Percentiles rank a stretch among this genome's conserved stretches.
Evolutionary conservation across 2,329 filamentous ascomycete genomes (phyloP).

Genomic region (Mollisiaceae sp.): DNA sequence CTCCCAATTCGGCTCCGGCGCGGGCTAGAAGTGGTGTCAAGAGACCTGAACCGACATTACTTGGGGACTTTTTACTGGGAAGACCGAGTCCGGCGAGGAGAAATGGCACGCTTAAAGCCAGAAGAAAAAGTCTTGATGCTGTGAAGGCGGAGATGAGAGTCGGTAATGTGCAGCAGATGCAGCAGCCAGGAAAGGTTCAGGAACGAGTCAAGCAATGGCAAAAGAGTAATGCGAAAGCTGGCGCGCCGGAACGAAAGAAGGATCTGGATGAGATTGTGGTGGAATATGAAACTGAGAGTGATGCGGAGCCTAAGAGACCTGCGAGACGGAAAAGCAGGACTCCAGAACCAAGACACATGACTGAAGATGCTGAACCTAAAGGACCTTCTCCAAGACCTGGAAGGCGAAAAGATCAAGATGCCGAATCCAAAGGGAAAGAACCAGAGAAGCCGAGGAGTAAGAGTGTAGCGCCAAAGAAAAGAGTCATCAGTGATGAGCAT

Average conservation of each 20-base stretch:
- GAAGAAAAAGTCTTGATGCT: conserved; percentile 62
- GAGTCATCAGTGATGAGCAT: conserved; percentile 90
- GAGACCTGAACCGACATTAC: conserved; percentile 52
- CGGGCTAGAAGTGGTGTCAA: conserved; percentile 30
- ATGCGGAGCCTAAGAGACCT: conserved; percentile 52
- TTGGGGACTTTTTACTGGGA: conserved; percentile 63
- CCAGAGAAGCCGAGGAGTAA: conserved; percentile 34
- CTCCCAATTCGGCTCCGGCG: conserved; percentile 38
- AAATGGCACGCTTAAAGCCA: conserved; percentile 38
- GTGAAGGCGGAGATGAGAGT: conserved; percentile 59
- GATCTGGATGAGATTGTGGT: conserved; percentile 64
- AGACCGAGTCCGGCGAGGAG: conserved; percentile 61
- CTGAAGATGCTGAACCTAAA: background rate
- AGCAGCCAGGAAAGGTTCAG: conserved; percentile 69
- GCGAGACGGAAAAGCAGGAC: conserved; percentile 55
- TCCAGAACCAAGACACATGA: conserved; percentile 5
- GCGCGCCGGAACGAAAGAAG: conserved; percentile 57
- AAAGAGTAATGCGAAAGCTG: conserved; percentile 72
- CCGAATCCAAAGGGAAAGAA: conserved; percentile 28
- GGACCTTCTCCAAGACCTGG: conserved; percentile 17
- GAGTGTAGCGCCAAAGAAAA: conserved; percentile 71
- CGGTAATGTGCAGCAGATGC: conserved; percentile 62
- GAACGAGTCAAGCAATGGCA: conserved; percentile 88
- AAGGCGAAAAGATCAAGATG: conserved; percentile 40
- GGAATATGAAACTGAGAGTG: conserved; percentile 63